Evolutionary conservation across 1,139 yeast genomes (phyloP).

Genomic region (Saccharomyces hybrid): DNA sequence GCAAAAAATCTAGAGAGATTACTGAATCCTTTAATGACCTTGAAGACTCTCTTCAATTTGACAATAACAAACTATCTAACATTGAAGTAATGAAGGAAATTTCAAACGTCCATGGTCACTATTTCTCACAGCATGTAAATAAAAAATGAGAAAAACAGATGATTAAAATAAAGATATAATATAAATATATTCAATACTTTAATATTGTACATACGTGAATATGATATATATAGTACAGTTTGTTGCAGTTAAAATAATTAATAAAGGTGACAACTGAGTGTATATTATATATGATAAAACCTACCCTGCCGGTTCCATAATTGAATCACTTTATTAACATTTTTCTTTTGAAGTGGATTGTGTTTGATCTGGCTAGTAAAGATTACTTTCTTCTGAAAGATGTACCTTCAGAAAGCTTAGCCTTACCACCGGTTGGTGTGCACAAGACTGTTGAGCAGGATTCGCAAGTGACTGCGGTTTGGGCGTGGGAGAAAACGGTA

Average conservation of each 20-base stretch:
- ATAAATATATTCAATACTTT: background rate
- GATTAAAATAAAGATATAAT: background rate
- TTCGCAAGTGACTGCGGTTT: constrained; percentile 99
- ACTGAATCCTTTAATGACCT: background rate
- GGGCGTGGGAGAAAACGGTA: constrained; percentile 99
- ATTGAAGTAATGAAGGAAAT: background rate
- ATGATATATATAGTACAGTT: background rate
- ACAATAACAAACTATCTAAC: background rate
- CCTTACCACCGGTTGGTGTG: constrained; percentile 99
- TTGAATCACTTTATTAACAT: background rate
- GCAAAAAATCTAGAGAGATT: background rate
- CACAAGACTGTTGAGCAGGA: constrained; percentile 97
- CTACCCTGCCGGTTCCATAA: background rate
- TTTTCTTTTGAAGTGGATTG: background rate
- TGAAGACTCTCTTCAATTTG: background rate
- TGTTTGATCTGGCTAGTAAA: background rate
- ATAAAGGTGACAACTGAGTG: background rate
- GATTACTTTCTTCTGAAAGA: constrained; percentile 97
- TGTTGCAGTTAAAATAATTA: background rate
- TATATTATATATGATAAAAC: constrained; percentile 1
- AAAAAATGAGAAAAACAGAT: background rate
- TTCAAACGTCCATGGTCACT: background rate
- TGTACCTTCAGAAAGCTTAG: constrained; percentile 97
- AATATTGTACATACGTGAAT: background rate
- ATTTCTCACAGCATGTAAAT: background rate